A percentile compares a stretch with the other conserved stretches of the same genome.
Conservation (phyloP, 805 yeast genomes). For the Cyberlindnera veronae region DNA sequence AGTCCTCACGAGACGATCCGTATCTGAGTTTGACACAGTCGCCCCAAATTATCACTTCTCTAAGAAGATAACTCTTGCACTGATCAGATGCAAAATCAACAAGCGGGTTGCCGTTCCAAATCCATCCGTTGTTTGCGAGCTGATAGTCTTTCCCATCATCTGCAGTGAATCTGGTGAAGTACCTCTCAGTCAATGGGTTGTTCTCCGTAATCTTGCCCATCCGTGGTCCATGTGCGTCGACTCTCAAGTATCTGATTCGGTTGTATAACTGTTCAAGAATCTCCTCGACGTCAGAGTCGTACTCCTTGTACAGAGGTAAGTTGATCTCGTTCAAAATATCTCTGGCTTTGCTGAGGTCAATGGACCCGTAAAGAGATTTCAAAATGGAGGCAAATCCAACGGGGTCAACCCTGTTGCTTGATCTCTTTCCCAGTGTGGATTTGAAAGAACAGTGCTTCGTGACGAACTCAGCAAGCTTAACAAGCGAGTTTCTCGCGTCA, state of each 20-base stretch:
- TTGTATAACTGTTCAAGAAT: constrained; percentile 69
- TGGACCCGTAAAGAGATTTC: constrained; percentile 30
- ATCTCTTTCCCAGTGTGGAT: constrained; percentile 42
- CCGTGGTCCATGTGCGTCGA: constrained; percentile 80
- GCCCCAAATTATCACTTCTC: constrained; percentile 97
- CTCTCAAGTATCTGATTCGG: constrained; percentile 69
- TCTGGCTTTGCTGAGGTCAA: constrained; percentile 35
- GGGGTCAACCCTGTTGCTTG: constrained; percentile 51
- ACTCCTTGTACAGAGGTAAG: constrained; percentile 62
- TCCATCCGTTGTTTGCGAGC: constrained; percentile 96
- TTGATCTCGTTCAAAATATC: constrained; percentile 75
- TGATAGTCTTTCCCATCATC: constrained; percentile 58
- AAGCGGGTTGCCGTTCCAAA: constrained; percentile 94
- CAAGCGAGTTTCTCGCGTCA: constrained; percentile 36
- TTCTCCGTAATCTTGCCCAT: constrained; percentile 59
- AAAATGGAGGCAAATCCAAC: constrained; percentile 51
- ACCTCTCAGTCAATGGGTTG: constrained; percentile 76
- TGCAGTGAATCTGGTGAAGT: constrained; percentile 69
- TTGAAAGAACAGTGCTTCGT: constrained; percentile 36
- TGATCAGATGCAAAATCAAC: constrained; percentile 85
- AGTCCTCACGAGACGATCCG: constrained; percentile 73
- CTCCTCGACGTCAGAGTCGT: constrained; percentile 67
- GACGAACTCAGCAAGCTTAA: constrained; percentile 47
- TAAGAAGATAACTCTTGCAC: constrained; percentile 76
- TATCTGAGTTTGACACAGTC: constrained; percentile 93